Evolutionary conservation across 1,284 basidiomycete species (phyloP).

Genomic region (Fomitopsis palustris): DNA sequence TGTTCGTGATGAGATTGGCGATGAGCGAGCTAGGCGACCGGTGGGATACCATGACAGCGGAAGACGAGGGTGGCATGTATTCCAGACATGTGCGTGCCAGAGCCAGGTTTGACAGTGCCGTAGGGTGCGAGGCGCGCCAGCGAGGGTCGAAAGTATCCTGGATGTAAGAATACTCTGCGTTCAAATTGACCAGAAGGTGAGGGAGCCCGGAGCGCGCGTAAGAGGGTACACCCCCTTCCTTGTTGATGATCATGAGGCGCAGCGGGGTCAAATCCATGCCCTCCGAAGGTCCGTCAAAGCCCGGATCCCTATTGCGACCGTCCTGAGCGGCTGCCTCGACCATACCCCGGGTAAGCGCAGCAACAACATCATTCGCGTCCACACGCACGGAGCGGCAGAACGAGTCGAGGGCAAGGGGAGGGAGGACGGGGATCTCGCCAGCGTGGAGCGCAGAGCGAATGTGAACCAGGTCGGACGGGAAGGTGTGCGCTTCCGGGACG

Average conservation of each 20-base stretch:
- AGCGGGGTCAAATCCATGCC: constrained; percentile 82
- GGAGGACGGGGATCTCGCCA: constrained; percentile 94
- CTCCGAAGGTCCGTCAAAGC: constrained; percentile 25
- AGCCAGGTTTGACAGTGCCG: constrained; percentile 85
- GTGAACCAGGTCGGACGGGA: constrained; percentile 73
- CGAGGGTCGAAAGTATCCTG: constrained; percentile 76
- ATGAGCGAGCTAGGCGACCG: constrained; percentile 94
- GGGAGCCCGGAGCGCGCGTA: constrained; percentile 94
- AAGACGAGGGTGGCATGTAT: constrained; percentile 92
- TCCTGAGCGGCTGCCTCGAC: constrained; percentile 54
- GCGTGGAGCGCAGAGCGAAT: constrained; percentile 86
- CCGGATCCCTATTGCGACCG: constrained; percentile 17
- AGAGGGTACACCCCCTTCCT: constrained; percentile 95
- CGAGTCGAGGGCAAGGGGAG: constrained; percentile 93
- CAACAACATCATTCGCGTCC: constrained; percentile 88
- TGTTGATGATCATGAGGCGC: constrained; percentile 96
- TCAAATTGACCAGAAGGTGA: constrained; percentile 94
- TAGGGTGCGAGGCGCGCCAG: constrained; percentile 83
- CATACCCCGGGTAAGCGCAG: constrained; percentile 88
- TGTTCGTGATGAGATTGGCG: constrained; percentile 97
- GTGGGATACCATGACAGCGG: constrained; percentile 96
- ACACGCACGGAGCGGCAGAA: constrained; percentile 86
- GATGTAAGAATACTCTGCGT: constrained; percentile 87
- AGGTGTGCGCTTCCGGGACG: constrained; percentile 71
- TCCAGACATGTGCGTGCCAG: constrained; percentile 85